phyloP scores from a whole-genome alignment of 371 early-diverging fungal genomes.

The Lichtheimia ornata region DNA sequence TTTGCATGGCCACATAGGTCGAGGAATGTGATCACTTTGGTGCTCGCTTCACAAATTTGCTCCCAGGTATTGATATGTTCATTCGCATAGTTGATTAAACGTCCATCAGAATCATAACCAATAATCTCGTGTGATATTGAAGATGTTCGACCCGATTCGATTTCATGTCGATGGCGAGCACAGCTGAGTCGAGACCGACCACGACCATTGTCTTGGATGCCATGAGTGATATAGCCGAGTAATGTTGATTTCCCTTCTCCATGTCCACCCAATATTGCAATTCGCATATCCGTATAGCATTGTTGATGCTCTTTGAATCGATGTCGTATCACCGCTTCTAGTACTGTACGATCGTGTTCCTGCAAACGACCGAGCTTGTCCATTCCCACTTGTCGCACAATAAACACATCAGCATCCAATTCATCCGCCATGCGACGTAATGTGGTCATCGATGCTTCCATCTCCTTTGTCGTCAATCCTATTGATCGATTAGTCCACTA shows the following conservation, averaged over 20 bases:
- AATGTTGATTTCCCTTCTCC: conserved; percentile 89
- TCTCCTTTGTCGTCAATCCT: conserved; percentile 55
- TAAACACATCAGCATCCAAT: conserved; percentile 56
- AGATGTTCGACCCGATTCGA: conserved; percentile 87
- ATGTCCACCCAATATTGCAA: conserved; percentile 81
- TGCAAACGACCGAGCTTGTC: conserved; percentile 21
- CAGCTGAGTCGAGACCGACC: conserved; percentile 85
- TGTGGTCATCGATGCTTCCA: conserved; percentile 62
- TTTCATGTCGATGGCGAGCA: conserved; percentile 89
- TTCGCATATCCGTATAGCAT: conserved; percentile 72
- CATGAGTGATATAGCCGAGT: conserved; percentile 80
- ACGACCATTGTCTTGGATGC: conserved; percentile 84
- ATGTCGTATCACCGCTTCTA: conserved; percentile 65
- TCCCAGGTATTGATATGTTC: conserved; percentile 65
- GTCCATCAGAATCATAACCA: conserved; percentile 72
- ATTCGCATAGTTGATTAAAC: conserved; percentile 59
- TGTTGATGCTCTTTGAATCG: conserved; percentile 57
- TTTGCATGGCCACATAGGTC: conserved; percentile 93
- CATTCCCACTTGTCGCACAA: conserved; percentile 43
- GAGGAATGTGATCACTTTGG: conserved; percentile 83
- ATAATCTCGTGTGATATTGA: conserved; percentile 87
- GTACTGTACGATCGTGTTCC: conserved; percentile 38
- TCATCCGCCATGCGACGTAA: conserved; percentile 66
- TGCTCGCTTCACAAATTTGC: conserved; percentile 73
- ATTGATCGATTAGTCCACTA: neutral